Conservation (phyloP, 2,329 filamentous ascomycete genomes). For the Decorospora gaudefroyi region DNA sequence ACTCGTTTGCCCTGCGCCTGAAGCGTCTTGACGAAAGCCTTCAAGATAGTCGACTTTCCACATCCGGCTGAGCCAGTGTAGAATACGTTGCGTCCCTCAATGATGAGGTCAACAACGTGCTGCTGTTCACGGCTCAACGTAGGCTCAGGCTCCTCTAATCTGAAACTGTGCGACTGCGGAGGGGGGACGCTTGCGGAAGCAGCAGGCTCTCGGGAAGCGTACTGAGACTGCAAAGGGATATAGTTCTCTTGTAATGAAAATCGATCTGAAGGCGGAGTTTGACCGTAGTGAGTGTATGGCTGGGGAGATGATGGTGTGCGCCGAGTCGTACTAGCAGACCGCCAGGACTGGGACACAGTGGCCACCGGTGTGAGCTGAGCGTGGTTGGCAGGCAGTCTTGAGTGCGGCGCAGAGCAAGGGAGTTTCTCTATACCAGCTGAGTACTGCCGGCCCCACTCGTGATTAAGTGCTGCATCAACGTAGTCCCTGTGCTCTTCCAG, state of each 20-base stretch:
- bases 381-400: no score
- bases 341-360: not conserved
- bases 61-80: conserved; percentile 67
- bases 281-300: not conserved
- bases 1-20: conserved; percentile 47
- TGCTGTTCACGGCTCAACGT: conserved; percentile 56
- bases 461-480: not conserved
- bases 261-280: not conserved
- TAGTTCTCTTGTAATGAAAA: not conserved
- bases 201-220: not conserved
- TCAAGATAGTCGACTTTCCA: conserved; percentile 62
- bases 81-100: conserved; percentile 62
- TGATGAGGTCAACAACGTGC: conserved; percentile 57
- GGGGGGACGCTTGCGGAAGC: not conserved
- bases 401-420: not conserved
- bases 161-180: no score
- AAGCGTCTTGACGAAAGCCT: conserved; percentile 53
- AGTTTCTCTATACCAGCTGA: not conserved
- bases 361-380: no score
- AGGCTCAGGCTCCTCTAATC: conserved; percentile 18
- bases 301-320: not conserved
- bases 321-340: not conserved
- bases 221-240: not conserved
- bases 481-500: conserved; percentile 53
- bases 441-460: no score